Conservation (phyloP, 495 filamentous ascomycete species). For the Talaromyces proteolyticus region DNA sequence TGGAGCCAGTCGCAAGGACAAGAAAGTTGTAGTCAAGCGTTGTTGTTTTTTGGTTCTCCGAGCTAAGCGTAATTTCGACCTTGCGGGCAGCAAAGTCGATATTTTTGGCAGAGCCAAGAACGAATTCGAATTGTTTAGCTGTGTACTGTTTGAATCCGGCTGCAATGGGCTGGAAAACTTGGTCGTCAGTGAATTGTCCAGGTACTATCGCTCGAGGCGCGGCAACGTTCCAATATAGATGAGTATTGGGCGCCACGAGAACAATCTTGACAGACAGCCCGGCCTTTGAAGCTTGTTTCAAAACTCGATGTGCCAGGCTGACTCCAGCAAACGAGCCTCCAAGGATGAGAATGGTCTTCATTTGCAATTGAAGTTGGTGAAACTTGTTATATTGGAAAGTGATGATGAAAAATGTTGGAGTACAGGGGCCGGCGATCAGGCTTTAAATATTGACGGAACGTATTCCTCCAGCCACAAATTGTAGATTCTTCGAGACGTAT, state of each 20-base stretch:
- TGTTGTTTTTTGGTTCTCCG: neutral
- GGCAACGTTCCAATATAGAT: slow-evolving; percentile 40
- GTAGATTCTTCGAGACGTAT: too few relatives aligned
- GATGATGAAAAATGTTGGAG: too few relatives aligned
- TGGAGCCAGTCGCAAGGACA: slow-evolving; percentile 34
- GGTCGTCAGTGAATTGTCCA: slow-evolving; percentile 34
- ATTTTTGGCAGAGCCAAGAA: slow-evolving; percentile 25
- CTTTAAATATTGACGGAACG: too few relatives aligned
- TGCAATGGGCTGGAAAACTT: slow-evolving; percentile 39
- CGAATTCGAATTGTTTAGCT: slow-evolving; percentile 21
- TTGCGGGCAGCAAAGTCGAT: slow-evolving; percentile 23
- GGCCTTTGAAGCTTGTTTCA: slow-evolving; percentile 31
- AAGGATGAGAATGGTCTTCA: slow-evolving; percentile 35
- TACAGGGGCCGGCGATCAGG: too few relatives aligned
- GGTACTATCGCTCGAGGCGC: slow-evolving; percentile 41
- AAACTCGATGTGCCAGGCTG: slow-evolving; percentile 44
- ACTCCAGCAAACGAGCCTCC: slow-evolving; percentile 48
- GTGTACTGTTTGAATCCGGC: slow-evolving; percentile 34
- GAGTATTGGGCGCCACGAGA: slow-evolving; percentile 34
- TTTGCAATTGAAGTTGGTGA: neutral
- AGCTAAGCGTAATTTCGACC: slow-evolving; percentile 16
- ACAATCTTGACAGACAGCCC: slow-evolving; percentile 23
- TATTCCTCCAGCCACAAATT: too few relatives aligned
- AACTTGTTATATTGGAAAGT: neutral
- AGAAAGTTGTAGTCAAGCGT: slow-evolving; percentile 34